Conservation (phyloP, 176 grass and related monocot genomes). For the Urochloa ruziziensis region DNA sequence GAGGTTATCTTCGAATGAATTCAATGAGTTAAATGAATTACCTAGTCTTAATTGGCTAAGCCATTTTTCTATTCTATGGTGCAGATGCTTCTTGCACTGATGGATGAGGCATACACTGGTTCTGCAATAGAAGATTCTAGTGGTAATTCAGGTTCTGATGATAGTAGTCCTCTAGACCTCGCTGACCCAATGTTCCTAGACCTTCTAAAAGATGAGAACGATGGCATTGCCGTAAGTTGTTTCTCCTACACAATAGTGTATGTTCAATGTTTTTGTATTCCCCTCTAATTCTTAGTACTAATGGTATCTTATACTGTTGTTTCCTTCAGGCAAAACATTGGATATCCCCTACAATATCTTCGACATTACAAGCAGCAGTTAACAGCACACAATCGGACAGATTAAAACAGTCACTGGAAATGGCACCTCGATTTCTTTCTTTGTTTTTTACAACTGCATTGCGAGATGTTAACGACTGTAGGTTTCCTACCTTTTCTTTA, state of each 20-base stretch:
- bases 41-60: conserved; percentile 12
- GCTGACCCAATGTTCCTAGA: conserved; percentile 91
- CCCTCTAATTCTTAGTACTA: neutral
- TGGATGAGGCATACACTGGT: conserved; percentile 98
- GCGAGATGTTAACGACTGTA: conserved; percentile 72
- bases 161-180: conserved; percentile 70
- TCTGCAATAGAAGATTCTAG: conserved; percentile 75
- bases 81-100: conserved; percentile 92
- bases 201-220: conserved; percentile 96
- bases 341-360: conserved; percentile 78
- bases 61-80: conserved; percentile 10
- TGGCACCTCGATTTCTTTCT: conserved; percentile 74
- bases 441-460: conserved; percentile 68
- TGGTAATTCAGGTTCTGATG: conserved; percentile 70
- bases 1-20: conserved; percentile 58
- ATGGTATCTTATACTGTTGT: neutral
- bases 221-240: conserved; percentile 83
- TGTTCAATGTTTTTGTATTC: neutral
- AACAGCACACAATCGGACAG: conserved; percentile 63
- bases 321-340: conserved; percentile 76
- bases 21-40: conserved; percentile 21
- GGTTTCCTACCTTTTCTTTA: conserved; percentile 30
- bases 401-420: conserved; percentile 78
- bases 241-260: neutral
- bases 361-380: conserved; percentile 66